phyloP scores from a whole-genome alignment of 768 basidiomycete species.

The Suillus clintonianus region DNA sequence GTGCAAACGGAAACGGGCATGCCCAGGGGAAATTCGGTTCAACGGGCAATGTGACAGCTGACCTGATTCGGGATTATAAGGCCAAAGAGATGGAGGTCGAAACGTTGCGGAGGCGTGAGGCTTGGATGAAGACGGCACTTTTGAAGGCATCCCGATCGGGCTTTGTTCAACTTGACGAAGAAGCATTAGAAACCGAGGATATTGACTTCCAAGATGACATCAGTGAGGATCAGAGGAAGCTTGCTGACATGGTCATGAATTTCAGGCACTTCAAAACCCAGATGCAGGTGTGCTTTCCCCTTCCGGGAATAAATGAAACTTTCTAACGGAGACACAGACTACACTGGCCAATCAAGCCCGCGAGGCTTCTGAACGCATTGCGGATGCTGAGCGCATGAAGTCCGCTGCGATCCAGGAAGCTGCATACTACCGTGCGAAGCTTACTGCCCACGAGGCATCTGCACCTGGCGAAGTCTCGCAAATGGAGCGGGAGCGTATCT shows the following conservation, averaged over 20 bases:
- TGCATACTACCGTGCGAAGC: conserved; percentile 92
- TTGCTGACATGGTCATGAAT: conserved; percentile 72
- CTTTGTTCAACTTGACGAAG: conserved; percentile 67
- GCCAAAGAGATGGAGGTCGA: conserved; percentile 83
- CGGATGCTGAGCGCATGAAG: conserved; percentile 78
- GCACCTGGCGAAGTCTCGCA: conserved; percentile 64
- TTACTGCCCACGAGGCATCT: conserved; percentile 79
- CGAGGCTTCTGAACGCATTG: conserved; percentile 72
- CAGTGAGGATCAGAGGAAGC: conserved; percentile 47
- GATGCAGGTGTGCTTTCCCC: conserved; percentile 65
- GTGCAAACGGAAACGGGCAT: conserved; percentile 48
- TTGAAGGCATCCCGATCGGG: conserved; percentile 75
- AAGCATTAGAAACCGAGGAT: conserved; percentile 38
- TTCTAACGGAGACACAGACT: conserved; percentile 44
- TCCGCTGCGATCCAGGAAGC: conserved; percentile 87
- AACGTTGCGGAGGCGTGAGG: conserved; percentile 69
- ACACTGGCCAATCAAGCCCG: conserved; percentile 74
- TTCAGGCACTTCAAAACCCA: conserved; percentile 89
- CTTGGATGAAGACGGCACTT: conserved; percentile 85
- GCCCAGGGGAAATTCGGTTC: conserved; percentile 51
- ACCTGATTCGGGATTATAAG: conserved; percentile 78
- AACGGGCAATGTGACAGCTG: conserved; percentile 69
- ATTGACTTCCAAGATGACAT: conserved; percentile 35
- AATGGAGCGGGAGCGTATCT: conserved; percentile 76
- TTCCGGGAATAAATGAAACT: background rate